Base-by-base conservation (phyloP, 192 early-diverging fungal genomes). In the Helicostylum pulchrum region DNA sequence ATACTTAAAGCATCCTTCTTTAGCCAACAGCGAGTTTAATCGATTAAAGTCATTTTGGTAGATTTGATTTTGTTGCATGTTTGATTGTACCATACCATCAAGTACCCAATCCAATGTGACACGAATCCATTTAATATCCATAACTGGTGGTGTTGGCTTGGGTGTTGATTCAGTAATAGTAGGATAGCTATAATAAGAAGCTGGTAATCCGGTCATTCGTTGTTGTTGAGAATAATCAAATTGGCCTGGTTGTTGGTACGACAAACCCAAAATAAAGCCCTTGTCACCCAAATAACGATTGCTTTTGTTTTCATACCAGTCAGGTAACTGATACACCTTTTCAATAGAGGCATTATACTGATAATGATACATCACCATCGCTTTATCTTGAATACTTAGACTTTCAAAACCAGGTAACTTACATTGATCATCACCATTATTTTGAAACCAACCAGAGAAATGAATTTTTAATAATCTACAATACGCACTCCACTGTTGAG, bases 221-320 rank as follows among this genome's bases (percentile, higher is more conserved):
- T 14, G 44, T 19, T 4, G 17, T 34, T 23, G 49, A 36, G 9
- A 51, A 36, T 47, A 51, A 12, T 53, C 52, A 19, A 34, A 19
- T 31, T 19, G 17, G 9, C 7, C 32, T 39, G 52, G 63, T 53
- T 53, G 52, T 23, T 54, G 42, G 21, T 73, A 66, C 23, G 65
- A 73, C 39, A 64, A 48, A 7, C 45, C 23, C 20, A 73, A 39
- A 42, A 73, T 62, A 48, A 73, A 10, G 4, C 54, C 60, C 17
- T 42, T 55, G 54, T 73, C 71, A 1, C 71, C 71, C 32, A 73
- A 65, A 59, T 73, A 73, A 31, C 53, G 71, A n/a, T 39, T 30
- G n/a, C 32, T 55, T 34, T 30, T 34, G 17, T 56, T 56, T 36
- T 50, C 19, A 49, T 62, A 30, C 32, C 31, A 46, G 34, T 7